Percentiles rank a stretch among this genome's conserved stretches.
Conservation (phyloP, 2,329 filamentous ascomycete genomes). For the Orbilia blumenaviensis region DNA sequence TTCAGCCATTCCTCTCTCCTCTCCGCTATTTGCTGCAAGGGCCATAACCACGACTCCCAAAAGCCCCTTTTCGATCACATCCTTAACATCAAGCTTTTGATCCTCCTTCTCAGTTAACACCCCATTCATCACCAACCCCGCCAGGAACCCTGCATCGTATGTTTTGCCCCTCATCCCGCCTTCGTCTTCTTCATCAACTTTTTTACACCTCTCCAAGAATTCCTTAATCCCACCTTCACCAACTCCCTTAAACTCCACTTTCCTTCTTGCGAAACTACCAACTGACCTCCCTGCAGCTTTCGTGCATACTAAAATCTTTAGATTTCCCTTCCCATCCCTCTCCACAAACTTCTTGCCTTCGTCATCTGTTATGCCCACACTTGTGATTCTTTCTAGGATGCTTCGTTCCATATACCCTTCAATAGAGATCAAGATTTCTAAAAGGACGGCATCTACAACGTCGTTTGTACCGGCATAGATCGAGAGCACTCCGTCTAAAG, state of each 20-base stretch:
- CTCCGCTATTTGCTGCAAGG: constrained; percentile 49
- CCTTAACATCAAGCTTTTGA: constrained; percentile 53
- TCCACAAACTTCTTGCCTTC: constrained; percentile 40
- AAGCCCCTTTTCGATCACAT: constrained; percentile 54
- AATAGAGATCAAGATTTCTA: constrained; percentile 56
- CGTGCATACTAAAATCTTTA: constrained; percentile 49
- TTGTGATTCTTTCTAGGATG: constrained; percentile 20
- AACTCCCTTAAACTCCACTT: not conserved
- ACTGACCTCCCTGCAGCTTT: constrained; percentile 52
- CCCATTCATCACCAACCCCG: constrained; percentile 20
- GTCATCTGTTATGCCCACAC: not conserved
- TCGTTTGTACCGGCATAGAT: constrained; percentile 56
- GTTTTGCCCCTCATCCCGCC: not conserved
- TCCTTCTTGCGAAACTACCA: constrained; percentile 37
- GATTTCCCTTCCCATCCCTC: constrained; percentile 51
- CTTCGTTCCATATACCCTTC: constrained; percentile 54
- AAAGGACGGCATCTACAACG: constrained; percentile 54
- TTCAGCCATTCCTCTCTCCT: constrained; percentile 54
- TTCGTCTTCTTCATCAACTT: constrained; percentile 4
- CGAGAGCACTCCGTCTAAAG: constrained; percentile 55
- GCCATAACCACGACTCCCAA: constrained; percentile 55
- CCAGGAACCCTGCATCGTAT: constrained; percentile 33
- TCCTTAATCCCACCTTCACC: not conserved
- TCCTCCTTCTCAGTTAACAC: constrained; percentile 20
- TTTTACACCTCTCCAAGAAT: constrained; percentile 21